phyloP scores from a whole-genome alignment of 805 yeast genomes.

The Metschnikowia proteae region DNA sequence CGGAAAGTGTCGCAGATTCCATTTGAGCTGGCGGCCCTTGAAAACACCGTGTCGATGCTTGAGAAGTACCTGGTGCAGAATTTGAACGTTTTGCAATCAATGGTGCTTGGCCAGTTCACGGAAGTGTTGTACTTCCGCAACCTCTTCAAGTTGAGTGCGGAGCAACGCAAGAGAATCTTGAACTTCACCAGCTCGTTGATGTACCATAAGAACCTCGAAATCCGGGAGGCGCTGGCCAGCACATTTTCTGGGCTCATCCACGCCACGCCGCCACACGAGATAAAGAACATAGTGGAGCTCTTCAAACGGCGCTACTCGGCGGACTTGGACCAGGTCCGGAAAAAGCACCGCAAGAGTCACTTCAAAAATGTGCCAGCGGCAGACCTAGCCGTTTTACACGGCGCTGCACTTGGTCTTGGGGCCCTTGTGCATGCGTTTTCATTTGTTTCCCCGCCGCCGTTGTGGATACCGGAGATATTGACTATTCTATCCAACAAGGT shows the following conservation, averaged over 20 bases:
- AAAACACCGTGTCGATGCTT: constrained; percentile 35
- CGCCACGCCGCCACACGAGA: constrained; percentile 47
- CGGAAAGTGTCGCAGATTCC: constrained; percentile 44
- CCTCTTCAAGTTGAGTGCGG: constrained; percentile 47
- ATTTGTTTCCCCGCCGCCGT: constrained; percentile 85
- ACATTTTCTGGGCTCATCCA: constrained; percentile 82
- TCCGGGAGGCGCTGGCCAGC: constrained; percentile 67
- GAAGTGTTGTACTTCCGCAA: constrained; percentile 72
- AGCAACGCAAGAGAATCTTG: constrained; percentile 49
- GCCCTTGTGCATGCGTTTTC: constrained; percentile 88
- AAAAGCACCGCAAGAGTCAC: constrained; percentile 37
- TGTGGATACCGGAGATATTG: constrained; percentile 78
- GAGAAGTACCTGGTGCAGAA: constrained; percentile 31
- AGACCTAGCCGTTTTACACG: constrained; percentile 58
- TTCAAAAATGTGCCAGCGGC: constrained; percentile 35
- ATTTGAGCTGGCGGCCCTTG: constrained; percentile 21
- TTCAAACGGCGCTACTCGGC: constrained; percentile 31
- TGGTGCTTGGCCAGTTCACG: constrained; percentile 62
- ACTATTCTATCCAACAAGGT: constrained; percentile 68
- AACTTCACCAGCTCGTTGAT: constrained; percentile 50
- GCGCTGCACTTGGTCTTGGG: constrained; percentile 84
- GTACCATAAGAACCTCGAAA: constrained; percentile 63
- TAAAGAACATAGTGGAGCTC: constrained; percentile 38
- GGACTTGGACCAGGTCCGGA: constrained; percentile 40
- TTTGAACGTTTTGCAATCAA: constrained; percentile 47